phyloP scores from a whole-genome alignment of 2,329 filamentous ascomycete species.

The Phialocephala sp. region DNA sequence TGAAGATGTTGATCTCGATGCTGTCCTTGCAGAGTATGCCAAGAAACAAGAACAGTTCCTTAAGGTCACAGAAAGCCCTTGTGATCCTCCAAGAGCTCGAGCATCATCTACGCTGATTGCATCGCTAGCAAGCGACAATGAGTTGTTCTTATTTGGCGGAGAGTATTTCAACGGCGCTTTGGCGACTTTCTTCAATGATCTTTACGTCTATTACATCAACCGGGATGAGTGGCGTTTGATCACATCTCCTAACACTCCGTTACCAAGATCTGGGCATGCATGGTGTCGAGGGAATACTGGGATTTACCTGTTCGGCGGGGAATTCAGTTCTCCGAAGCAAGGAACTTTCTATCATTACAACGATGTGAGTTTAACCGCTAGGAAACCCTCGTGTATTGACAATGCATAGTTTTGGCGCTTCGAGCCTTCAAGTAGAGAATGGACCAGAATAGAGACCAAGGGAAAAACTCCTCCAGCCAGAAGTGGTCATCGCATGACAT shows the following conservation, averaged over 20 bases:
- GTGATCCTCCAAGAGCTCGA: constrained; percentile 76
- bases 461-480: constrained; percentile 82
- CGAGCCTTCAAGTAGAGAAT: constrained; percentile 83
- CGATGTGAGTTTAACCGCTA: constrained; percentile 53
- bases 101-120: constrained; percentile 83
- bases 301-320: constrained; percentile 92
- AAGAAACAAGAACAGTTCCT: constrained; percentile 92
- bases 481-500: constrained; percentile 94
- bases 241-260: constrained; percentile 87
- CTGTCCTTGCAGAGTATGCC: constrained; percentile 90
- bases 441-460: constrained; percentile 83
- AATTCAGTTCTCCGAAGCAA: constrained; percentile 96
- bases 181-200: constrained; percentile 73
- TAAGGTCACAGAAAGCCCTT: constrained; percentile 84
- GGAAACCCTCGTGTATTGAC: background rate
- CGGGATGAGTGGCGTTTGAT: constrained; percentile 90
- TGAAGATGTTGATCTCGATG: constrained; percentile 92
- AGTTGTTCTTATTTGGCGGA: constrained; percentile 89
- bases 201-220: constrained; percentile 76
- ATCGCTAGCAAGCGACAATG: constrained; percentile 84
- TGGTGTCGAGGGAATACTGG: constrained; percentile 92
- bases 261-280: constrained; percentile 91
- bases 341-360: constrained; percentile 99
- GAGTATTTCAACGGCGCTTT: constrained; percentile 94
- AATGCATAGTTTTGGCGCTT: constrained; percentile 76